Evolutionary conservation across 768 basidiomycete genomes (phyloP).

Genomic region (Mycena capillaripes): DNA sequence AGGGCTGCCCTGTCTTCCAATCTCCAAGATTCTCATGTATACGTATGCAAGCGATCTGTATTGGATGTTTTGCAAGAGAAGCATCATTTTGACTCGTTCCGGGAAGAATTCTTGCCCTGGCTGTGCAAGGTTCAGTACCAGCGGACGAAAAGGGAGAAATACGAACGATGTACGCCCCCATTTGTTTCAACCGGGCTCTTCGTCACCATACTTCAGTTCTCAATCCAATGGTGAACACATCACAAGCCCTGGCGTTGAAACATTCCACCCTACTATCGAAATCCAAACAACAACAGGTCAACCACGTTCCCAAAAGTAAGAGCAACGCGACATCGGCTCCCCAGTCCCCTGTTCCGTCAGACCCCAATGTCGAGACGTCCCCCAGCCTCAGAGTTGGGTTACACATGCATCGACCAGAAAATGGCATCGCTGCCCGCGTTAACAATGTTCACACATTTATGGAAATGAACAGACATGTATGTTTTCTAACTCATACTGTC

Average conservation of each 20-base stretch:
- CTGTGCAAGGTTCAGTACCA: constrained; percentile 90
- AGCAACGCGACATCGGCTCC: constrained; percentile 54
- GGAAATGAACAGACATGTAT: constrained; percentile 85
- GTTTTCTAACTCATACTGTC: constrained; percentile 39
- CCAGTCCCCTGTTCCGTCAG: constrained; percentile 59
- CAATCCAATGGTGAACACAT: constrained; percentile 58
- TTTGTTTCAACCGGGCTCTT: neutral
- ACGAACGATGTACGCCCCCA: constrained; percentile 61
- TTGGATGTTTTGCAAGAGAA: constrained; percentile 81
- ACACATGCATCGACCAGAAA: constrained; percentile 65
- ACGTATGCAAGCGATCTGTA: constrained; percentile 84
- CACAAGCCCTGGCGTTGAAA: constrained; percentile 65
- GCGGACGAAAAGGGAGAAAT: constrained; percentile 69
- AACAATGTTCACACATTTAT: constrained; percentile 85
- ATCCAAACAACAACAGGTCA: constrained; percentile 35
- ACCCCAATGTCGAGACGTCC: constrained; percentile 49
- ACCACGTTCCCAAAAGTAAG: constrained; percentile 43
- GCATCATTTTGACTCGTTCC: constrained; percentile 81
- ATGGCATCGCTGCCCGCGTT: constrained; percentile 75
- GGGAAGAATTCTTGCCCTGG: constrained; percentile 95
- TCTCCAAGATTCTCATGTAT: constrained; percentile 91
- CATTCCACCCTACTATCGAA: constrained; percentile 68
- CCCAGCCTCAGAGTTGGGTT: constrained; percentile 76
- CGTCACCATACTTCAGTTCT: constrained; percentile 53
- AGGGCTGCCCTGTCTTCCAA: constrained; percentile 75